Conservation (phyloP, 2,329 filamentous ascomycete species). For the Apiospora arundinis region DNA sequence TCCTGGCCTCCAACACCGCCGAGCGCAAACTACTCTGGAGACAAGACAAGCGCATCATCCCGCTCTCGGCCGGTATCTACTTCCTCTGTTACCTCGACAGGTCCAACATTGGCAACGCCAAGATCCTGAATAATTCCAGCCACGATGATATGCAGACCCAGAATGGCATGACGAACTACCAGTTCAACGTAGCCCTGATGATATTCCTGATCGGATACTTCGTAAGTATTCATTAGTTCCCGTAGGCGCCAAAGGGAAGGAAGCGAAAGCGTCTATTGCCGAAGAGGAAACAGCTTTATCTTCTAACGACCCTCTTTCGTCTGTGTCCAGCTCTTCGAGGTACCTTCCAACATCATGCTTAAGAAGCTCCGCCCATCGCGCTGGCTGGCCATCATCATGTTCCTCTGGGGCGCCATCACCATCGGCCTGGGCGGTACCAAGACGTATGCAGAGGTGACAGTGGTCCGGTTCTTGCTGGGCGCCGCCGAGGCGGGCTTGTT, state of each 20-base stretch:
- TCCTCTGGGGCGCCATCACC: slow-evolving; percentile 71
- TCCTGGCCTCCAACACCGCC: slow-evolving; percentile 4
- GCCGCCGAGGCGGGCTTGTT: slow-evolving; percentile 75
- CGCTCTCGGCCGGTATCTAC: slow-evolving; percentile 59
- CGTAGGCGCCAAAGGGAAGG: not conserved
- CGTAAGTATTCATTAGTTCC: slow-evolving; percentile 2
- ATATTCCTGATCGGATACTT: slow-evolving; percentile 41
- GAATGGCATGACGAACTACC: slow-evolving; percentile 37
- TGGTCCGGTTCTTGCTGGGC: slow-evolving; percentile 71
- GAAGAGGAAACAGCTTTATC: not conserved
- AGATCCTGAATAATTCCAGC: slow-evolving; percentile 45
- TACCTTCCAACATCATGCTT: slow-evolving; percentile 70
- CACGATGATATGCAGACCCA: slow-evolving; percentile 43
- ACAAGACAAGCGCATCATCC: slow-evolving; percentile 60
- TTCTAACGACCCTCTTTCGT: not conserved
- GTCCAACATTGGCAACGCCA: slow-evolving; percentile 57
- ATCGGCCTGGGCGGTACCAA: slow-evolving; percentile 69
- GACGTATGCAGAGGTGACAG: slow-evolving; percentile 67
- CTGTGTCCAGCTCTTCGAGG: slow-evolving; percentile 56
- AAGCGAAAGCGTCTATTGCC: not conserved
- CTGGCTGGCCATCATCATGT: slow-evolving; percentile 71
- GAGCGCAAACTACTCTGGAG: slow-evolving; percentile 43
- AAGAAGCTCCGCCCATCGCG: slow-evolving; percentile 67
- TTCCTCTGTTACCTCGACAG: slow-evolving; percentile 64
- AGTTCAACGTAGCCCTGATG: slow-evolving; percentile 46